Percentiles rank a stretch among this genome's conserved stretches.
Evolutionary conservation across 2,329 filamentous ascomycete species (phyloP).

Genomic region (Ramularia endophylla): DNA sequence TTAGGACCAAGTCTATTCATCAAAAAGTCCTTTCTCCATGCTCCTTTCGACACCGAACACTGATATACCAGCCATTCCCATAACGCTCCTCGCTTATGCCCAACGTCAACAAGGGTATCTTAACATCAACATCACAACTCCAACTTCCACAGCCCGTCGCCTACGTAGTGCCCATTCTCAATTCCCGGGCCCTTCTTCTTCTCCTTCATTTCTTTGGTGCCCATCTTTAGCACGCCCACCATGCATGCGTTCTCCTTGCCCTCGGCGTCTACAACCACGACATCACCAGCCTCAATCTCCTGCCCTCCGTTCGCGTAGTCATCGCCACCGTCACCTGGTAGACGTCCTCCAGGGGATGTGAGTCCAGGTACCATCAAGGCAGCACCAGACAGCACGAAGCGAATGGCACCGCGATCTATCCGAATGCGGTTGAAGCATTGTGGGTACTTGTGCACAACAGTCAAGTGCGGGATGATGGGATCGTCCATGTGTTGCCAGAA

Average conservation of each 20-base stretch:
- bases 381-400: conserved; percentile 89
- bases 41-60: too few species aligned
- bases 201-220: conserved; percentile 86
- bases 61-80: too few species aligned
- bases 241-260: conserved; percentile 90
- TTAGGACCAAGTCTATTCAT: too few species aligned
- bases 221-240: conserved; percentile 74
- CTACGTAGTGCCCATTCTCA: conserved; percentile 87
- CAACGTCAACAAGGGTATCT: too few species aligned
- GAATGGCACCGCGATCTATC: conserved; percentile 92
- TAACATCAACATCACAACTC: conserved; percentile 22
- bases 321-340: conserved; percentile 53
- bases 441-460: conserved; percentile 85
- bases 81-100: too few species aligned
- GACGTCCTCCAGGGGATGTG: conserved; percentile 72
- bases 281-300: conserved; percentile 73
- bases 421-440: conserved; percentile 74
- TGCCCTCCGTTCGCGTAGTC: conserved; percentile 48
- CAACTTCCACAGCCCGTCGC: conserved; percentile 87
- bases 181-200: conserved; percentile 93
- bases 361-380: conserved; percentile 94
- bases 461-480: conserved; percentile 78
- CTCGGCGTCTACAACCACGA: conserved; percentile 86
- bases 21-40: too few species aligned
- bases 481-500: conserved; percentile 85